These are phyloP conservation scores for Cynara cardunculus DNA, from an alignment of 129 eudicot species.

Conservation along the genomic window DNA sequence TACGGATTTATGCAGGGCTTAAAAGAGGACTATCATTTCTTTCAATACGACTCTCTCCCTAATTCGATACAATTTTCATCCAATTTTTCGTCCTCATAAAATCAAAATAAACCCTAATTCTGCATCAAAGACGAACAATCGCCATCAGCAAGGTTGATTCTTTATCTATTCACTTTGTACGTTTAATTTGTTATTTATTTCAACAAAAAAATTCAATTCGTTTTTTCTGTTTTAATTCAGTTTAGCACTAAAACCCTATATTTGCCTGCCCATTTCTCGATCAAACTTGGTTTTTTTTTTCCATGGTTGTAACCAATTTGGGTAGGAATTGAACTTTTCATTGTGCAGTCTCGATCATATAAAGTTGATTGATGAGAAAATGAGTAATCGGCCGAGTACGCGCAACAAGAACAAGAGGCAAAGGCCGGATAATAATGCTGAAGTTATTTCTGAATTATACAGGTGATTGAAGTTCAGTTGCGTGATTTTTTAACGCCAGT, in stretches of 20 bases:
- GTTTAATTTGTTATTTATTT: background rate
- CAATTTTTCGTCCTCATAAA: slow-evolving; percentile 7
- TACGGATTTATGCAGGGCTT: slow-evolving; percentile 17
- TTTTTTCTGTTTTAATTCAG: background rate
- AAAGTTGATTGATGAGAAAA: slow-evolving; percentile 30
- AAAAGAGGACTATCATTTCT: slow-evolving; percentile 5
- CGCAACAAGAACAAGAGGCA: slow-evolving; percentile 78
- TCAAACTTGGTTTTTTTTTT: background rate
- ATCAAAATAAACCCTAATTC: slow-evolving; percentile 19
- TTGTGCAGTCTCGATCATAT: slow-evolving; percentile 24
- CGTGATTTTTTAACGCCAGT: background rate
- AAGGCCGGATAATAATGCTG: slow-evolving; percentile 72
- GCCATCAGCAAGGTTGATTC: slow-evolving; percentile 13
- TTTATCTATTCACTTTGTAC: background rate
- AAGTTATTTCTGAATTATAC: slow-evolving; percentile 46
- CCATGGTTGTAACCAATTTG: background rate
- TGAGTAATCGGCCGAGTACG: slow-evolving; percentile 64
- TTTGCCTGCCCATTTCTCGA: background rate
- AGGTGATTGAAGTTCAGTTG: slow-evolving; percentile 40
- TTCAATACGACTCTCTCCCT: slow-evolving; percentile 2
- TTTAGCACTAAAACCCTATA: slow-evolving; percentile 28
- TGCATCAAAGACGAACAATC: slow-evolving; percentile 12
- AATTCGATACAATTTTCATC: slow-evolving; percentile 22
- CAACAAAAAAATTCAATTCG: background rate
- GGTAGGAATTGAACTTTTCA: background rate